Evolutionary conservation across 139 green algal genomes (phyloP), one percentile per base, ranked within the genome.

Genomic region (Prasinococcaceae sp.): DNA sequence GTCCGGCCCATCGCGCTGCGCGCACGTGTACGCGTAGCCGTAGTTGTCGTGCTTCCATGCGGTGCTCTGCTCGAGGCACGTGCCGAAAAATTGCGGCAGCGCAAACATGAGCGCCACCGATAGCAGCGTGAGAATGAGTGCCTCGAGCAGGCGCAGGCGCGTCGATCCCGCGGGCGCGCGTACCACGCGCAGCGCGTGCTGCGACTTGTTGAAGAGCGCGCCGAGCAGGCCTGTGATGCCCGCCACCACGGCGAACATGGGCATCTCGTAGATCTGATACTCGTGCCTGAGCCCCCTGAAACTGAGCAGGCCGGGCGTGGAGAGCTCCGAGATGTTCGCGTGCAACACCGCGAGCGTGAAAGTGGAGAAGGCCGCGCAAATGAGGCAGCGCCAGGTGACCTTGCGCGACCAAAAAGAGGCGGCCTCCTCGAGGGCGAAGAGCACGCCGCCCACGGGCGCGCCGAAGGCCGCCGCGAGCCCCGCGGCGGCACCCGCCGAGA

Each of bases 371-470:
- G 53, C 37, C 3, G 78, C 68, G 28, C 69, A 76, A n/a, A 93
- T 61, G 59, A 94, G 85, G 65, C 79, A 93, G 32, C 84, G 77
- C 81, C 73, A 86, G 25, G 74, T 76, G 53, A 78, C 77, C 66
- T 88, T 88, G 26, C 76, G 73, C 24, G 46, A 70, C 81, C 77
- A 86, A 50, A 73, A 77, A 4, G 60, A 73, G 47, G 56, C 75
- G 3, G 79, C 81, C 47, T 95, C 86, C 69, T 95, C 86, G 65
- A 92, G 78, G n/a, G 66, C 65, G 62, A 92, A 94, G 48, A 94
- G 65, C 49, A 95, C 86, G 5, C 84, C 86, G 2, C 84, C 84
- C n/a, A 94, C 84, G 32, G 85, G 86, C 0, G 86, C 81, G 16
- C 79, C 78, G 60, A 94, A 92, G 0, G 80, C 80, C 3, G 75